These are phyloP conservation scores for Rhodotorula sp. DNA, from an alignment of 1,284 basidiomycete species.

Conservation along the genomic window DNA sequence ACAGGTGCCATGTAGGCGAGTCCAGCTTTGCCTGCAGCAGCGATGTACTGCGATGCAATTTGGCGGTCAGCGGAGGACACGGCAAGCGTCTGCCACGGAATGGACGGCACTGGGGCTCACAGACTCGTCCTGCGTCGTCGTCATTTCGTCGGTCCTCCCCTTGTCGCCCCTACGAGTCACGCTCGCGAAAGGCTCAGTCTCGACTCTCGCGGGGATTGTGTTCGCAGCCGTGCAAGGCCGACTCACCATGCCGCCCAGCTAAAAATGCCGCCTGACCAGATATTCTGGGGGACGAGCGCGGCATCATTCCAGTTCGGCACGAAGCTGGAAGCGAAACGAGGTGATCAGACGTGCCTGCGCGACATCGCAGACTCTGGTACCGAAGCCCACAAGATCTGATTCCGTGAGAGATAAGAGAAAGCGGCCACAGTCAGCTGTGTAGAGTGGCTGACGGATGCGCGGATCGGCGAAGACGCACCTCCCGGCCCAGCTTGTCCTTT, in stretches of 20 bases:
- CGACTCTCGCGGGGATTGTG: too few relatives aligned
- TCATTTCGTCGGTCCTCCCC: neutral
- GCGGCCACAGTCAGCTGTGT: too few relatives aligned
- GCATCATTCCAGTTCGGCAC: neutral
- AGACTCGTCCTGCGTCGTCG: neutral
- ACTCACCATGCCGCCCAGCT: slow-evolving; percentile 5
- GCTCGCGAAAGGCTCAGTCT: neutral
- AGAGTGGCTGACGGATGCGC: too few relatives aligned
- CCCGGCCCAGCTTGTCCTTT: neutral
- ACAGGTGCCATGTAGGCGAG: slow-evolving; percentile 17
- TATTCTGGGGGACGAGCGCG: neutral
- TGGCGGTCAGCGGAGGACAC: neutral
- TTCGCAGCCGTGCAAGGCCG: too few relatives aligned
- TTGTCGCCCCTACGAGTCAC: slow-evolving; percentile 1
- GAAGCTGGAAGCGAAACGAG: slow-evolving; percentile 1
- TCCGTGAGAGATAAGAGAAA: too few relatives aligned
- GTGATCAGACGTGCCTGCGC: too few relatives aligned
- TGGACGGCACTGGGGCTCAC: neutral
- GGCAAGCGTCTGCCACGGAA: too few relatives aligned
- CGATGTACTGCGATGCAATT: neutral
- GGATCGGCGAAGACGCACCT: neutral
- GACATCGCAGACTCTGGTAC: too few relatives aligned
- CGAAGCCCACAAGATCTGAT: too few relatives aligned
- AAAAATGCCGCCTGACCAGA: neutral
- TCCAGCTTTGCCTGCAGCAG: neutral